Evolutionary conservation across 176 grass and related monocot genomes (phyloP).

Genomic region (Canna indica): DNA sequence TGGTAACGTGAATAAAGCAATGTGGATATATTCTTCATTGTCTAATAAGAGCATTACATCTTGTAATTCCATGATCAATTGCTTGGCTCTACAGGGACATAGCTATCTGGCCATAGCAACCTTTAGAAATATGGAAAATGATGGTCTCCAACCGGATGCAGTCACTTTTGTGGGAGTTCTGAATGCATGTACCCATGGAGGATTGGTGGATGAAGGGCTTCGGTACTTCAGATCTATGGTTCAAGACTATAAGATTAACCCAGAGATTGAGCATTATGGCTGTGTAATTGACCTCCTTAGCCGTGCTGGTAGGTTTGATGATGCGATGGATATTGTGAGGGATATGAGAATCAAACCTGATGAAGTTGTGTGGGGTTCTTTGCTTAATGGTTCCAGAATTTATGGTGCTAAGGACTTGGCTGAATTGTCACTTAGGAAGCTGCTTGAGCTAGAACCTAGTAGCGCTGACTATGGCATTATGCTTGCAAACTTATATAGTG

Average conservation of each 20-base stretch:
- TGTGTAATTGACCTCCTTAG: constrained; percentile 70
- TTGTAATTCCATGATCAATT: constrained; percentile 58
- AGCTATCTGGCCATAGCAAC: constrained; percentile 34
- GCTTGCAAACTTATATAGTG: constrained; percentile 21
- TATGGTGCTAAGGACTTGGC: constrained; percentile 53
- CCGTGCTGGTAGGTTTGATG: constrained; percentile 45
- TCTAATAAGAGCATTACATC: constrained; percentile 36
- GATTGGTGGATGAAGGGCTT: constrained; percentile 48
- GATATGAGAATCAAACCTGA: constrained; percentile 63
- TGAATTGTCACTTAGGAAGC: constrained; percentile 19
- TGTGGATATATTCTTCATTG: constrained; percentile 35
- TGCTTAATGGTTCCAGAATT: constrained; percentile 66
- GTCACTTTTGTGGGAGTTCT: constrained; percentile 69
- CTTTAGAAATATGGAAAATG: constrained; percentile 36
- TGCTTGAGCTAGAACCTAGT: constrained; percentile 14
- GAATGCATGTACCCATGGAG: constrained; percentile 60
- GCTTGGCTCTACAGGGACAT: constrained; percentile 49
- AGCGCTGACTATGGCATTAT: constrained; percentile 18
- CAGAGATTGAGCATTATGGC: constrained; percentile 50
- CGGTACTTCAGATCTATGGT: constrained; percentile 53
- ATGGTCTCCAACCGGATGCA: constrained; percentile 35
- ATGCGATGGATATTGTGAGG: constrained; percentile 39
- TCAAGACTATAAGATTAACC: constrained; percentile 31
- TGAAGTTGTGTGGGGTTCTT: constrained; percentile 56
- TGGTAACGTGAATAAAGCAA: constrained; percentile 33